Evolutionary conservation across 352 stramenopile species (phyloP).

Genomic region (Pelagophyceae sp.): DNA sequence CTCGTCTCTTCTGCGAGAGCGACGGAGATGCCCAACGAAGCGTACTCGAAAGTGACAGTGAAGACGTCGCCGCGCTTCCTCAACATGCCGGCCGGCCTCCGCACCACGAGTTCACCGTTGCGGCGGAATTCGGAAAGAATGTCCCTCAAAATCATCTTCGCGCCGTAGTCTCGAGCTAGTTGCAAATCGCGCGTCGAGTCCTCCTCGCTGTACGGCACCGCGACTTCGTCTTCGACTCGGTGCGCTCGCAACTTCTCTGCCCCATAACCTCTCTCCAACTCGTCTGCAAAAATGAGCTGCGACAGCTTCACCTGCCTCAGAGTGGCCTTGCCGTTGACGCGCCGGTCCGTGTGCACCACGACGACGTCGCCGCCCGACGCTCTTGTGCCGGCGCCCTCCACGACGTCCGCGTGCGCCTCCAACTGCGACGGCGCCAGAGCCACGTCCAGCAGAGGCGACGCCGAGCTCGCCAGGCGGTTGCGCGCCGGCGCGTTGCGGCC

Average conservation of each 20-base stretch:
- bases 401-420: no score
- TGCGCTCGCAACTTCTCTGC: not conserved
- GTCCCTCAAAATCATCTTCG: not conserved
- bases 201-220: not conserved
- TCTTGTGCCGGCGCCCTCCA: not conserved
- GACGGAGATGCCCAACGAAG: not conserved
- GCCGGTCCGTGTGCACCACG: not conserved
- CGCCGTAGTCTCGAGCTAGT: not conserved
- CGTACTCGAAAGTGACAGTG: not conserved
- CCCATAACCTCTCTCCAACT: no score
- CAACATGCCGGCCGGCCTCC: not conserved
- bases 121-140: slow-evolving; percentile 19
- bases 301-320: not conserved
- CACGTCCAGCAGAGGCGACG: no score
- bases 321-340: not conserved
- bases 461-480: not conserved
- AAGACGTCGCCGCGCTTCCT: not conserved
- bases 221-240: not conserved
- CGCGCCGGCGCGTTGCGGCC: not conserved
- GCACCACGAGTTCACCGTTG: slow-evolving; percentile 16
- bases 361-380: not conserved
- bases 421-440: no score
- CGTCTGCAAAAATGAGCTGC: not conserved
- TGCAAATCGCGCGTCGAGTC: not conserved
- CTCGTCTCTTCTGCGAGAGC: not conserved